Percentiles rank a stretch among this genome's conserved stretches.
Evolutionary conservation across 75 land plant genomes (phyloP).

Genomic region (Pinus albicaulis): DNA sequence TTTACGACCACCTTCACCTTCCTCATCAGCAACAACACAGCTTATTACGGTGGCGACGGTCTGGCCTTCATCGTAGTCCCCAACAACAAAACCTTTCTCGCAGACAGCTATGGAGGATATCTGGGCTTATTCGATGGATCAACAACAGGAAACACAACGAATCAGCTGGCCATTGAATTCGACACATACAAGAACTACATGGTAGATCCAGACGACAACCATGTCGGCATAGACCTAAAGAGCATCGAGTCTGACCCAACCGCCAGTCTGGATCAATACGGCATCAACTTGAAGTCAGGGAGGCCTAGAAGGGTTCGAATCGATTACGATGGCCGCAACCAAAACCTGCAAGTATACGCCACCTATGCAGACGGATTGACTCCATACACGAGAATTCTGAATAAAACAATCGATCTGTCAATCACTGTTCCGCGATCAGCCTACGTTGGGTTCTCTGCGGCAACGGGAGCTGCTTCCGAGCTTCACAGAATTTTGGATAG

Average conservation of each 20-base stretch:
- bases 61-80: background rate
- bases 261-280: background rate
- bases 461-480: conserved; percentile 20
- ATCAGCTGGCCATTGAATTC: conserved; percentile 36
- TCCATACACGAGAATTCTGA: too few relatives aligned
- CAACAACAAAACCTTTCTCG: background rate
- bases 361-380: too few relatives aligned
- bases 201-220: background rate
- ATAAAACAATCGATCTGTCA: background rate
- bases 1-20: conserved; percentile 20
- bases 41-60: background rate
- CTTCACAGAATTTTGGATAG: conserved; percentile 10
- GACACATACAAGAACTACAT: background rate
- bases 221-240: conserved; percentile 29
- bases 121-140: background rate
- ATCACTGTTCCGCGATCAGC: background rate
- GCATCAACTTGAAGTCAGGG: background rate
- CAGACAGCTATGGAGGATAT: background rate
- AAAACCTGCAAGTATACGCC: too few relatives aligned
- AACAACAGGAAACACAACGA: background rate
- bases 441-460: conserved; percentile 31
- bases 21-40: background rate
- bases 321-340: too few relatives aligned
- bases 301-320: background rate
- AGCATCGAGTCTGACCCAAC: background rate